Base-by-base conservation (phyloP, 2,329 filamentous ascomycete genomes). In the Microascus cirrosus region DNA sequence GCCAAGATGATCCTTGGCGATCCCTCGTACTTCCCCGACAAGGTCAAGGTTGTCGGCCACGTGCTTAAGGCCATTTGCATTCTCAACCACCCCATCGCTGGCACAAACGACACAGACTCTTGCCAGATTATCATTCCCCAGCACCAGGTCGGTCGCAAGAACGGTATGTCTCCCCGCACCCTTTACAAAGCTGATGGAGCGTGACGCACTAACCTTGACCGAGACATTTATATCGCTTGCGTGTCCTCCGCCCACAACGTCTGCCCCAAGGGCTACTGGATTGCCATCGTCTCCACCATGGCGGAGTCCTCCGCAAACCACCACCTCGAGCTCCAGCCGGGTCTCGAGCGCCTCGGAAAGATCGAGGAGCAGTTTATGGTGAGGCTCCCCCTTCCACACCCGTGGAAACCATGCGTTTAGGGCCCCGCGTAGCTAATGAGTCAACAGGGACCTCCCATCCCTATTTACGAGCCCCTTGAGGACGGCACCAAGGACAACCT, bases 351-450 rank as follows among this genome's bases (percentile, higher is more conserved):
- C 64, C 85, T 99, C 34, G 94, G 94, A 65, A 83, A 84, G 71
- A 94, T 96, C 62, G 92, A 97, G 76, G 94, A 97, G 82, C 92
- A 91, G 73, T 99, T 97, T 76, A 91, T 96, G 87, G 89, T 84
- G 73, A 64, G 76, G 63, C 20, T 15, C 28, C 24, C 6, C 7
- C 20, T 12, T 22, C 45, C n/a, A 24, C 45, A 20, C 22, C 45
- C 8, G 10, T 42, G 13, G n/a, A 11, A 12, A 13, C n/a, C 18
- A 24, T 22, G 20, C 45, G 20, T 12, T 24, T n/a, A 24, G 20
- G 11, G n/a, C 45, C 20, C 22, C 22, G 28, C 24, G 12, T 50
- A 22, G 20, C 45, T 50, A 22, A 50, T 20, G 6, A 22, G 45
- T 50, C n/a, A 6, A 18, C 54, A 85, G 81, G 82, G 90, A 28